Evolutionary conservation across 73 alveolate species (phyloP).

Genomic region (Stentor roeselii): DNA sequence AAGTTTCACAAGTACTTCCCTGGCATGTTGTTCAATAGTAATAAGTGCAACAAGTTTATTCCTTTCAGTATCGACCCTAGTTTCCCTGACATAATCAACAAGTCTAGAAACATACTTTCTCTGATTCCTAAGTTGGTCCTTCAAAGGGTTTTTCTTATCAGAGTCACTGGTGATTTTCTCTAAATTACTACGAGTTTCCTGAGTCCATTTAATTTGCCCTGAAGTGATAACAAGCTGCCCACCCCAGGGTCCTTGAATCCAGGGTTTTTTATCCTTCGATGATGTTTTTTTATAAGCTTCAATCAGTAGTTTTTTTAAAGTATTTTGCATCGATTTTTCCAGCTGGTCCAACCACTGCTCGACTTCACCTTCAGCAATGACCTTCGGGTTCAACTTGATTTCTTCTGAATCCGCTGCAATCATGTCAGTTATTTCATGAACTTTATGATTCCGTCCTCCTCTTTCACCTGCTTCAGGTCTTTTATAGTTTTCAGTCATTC

Average conservation of each 20-base stretch:
- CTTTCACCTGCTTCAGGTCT: constrained; percentile 29
- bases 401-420: constrained; percentile 93
- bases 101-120: neutral
- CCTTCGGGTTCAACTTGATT: constrained; percentile 71
- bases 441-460: constrained; percentile 31
- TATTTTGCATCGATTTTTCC: constrained; percentile 88
- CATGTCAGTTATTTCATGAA: constrained; percentile 86
- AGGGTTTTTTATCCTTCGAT: constrained; percentile 51
- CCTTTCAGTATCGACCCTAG: constrained; percentile 59
- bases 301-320: constrained; percentile 56
- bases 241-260: constrained; percentile 75
- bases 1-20: constrained; percentile 68
- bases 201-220: constrained; percentile 78
- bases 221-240: constrained; percentile 82
- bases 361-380: constrained; percentile 85
- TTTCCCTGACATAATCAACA: constrained; percentile 40
- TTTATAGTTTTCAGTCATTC: constrained; percentile 31
- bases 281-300: constrained; percentile 45
- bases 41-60: constrained; percentile 83
- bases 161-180: constrained; percentile 23
- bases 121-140: neutral
- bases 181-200: constrained; percentile 34
- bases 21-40: constrained; percentile 94
- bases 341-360: constrained; percentile 94
- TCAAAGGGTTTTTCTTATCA: constrained; percentile 25